A percentile compares a stretch with the other conserved stretches of the same genome.
These are phyloP conservation scores for Mycena olivaceomarginata DNA, from an alignment of 768 basidiomycete species.

Conservation along the genomic window DNA sequence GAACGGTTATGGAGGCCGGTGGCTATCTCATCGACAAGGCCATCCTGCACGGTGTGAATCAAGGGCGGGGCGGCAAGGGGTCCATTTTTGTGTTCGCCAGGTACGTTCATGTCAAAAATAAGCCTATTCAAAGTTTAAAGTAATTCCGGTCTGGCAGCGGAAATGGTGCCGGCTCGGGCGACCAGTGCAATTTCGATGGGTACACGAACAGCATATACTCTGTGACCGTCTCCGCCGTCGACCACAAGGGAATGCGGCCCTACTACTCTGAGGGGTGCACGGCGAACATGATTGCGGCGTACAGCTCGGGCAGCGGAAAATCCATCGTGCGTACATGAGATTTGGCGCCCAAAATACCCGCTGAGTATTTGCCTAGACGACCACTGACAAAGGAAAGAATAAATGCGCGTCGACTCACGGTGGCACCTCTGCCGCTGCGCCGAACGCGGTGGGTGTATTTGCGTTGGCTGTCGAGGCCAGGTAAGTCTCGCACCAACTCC, in stretches of 20 bases:
- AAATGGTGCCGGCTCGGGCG: slow-evolving; percentile 92
- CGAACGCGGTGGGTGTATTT: slow-evolving; percentile 95
- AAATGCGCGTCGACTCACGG: slow-evolving; percentile 90
- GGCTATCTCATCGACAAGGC: slow-evolving; percentile 94
- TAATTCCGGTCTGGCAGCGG: slow-evolving; percentile 65
- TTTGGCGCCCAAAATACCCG: slow-evolving; percentile 10
- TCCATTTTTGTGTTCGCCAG: slow-evolving; percentile 97
- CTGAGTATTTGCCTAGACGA: slow-evolving; percentile 74
- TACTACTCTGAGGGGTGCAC: slow-evolving; percentile 99
- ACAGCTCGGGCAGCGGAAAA: slow-evolving; percentile 95
- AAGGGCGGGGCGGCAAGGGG: slow-evolving; percentile 93
- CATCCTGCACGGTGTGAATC: slow-evolving; percentile 93
- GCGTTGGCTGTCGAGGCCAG: slow-evolving; percentile 92
- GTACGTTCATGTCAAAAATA: not conserved
- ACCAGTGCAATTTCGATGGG: slow-evolving; percentile 99
- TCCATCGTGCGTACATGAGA: slow-evolving; percentile 83
- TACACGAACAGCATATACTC: slow-evolving; percentile 99
- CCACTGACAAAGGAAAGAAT: slow-evolving; percentile 93
- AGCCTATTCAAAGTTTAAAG: not conserved
- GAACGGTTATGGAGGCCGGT: slow-evolving; percentile 90
- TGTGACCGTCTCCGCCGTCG: slow-evolving; percentile 95
- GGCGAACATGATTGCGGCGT: slow-evolving; percentile 97
- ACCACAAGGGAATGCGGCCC: slow-evolving; percentile 94
- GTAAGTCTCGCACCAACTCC: slow-evolving; percentile 59
- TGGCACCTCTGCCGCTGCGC: slow-evolving; percentile 98